These are phyloP conservation scores for Zygnema circumcarinatum DNA, from an alignment of 139 green algal species.

Conservation along the genomic window DNA sequence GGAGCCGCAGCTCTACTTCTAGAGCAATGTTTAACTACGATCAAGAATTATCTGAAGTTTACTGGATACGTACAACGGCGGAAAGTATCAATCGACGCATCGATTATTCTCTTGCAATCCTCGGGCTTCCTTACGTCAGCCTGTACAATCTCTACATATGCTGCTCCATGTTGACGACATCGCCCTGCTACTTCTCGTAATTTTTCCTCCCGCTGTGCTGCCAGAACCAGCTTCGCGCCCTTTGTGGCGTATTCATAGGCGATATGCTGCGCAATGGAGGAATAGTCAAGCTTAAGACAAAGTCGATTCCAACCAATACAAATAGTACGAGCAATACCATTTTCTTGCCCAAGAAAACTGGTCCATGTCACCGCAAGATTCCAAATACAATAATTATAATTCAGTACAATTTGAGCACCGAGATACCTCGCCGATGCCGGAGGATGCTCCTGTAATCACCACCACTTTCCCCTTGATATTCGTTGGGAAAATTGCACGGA, in stretches of 20 bases:
- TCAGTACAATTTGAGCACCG: neutral
- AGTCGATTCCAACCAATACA: too few relatives aligned
- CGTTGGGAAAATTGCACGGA: slow-evolving; percentile 17
- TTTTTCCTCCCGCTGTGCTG: slow-evolving; percentile 46
- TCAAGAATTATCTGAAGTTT: too few relatives aligned
- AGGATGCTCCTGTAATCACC: slow-evolving; percentile 53
- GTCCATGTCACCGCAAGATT: too few relatives aligned
- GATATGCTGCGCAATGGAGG: slow-evolving; percentile 44
- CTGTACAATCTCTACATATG: slow-evolving; percentile 17
- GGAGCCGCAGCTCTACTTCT: too few relatives aligned
- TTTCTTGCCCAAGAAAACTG: too few relatives aligned
- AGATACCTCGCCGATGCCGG: slow-evolving; percentile 52
- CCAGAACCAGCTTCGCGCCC: slow-evolving; percentile 49
- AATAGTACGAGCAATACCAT: too few relatives aligned
- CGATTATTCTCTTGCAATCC: slow-evolving; percentile 56
- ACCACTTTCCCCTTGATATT: slow-evolving; percentile 49
- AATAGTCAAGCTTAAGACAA: neutral
- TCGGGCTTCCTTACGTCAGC: slow-evolving; percentile 49
- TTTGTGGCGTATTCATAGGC: slow-evolving; percentile 58
- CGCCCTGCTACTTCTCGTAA: slow-evolving; percentile 26
- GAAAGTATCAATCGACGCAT: slow-evolving; percentile 35
- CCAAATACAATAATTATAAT: slow-evolving; percentile 3
- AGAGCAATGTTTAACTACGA: too few relatives aligned
- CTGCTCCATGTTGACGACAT: slow-evolving; percentile 1
- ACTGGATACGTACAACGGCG: slow-evolving; percentile 28